Base-by-base conservation (phyloP, 1,284 basidiomycete genomes). In the Cryptococcus neoformans region DNA sequence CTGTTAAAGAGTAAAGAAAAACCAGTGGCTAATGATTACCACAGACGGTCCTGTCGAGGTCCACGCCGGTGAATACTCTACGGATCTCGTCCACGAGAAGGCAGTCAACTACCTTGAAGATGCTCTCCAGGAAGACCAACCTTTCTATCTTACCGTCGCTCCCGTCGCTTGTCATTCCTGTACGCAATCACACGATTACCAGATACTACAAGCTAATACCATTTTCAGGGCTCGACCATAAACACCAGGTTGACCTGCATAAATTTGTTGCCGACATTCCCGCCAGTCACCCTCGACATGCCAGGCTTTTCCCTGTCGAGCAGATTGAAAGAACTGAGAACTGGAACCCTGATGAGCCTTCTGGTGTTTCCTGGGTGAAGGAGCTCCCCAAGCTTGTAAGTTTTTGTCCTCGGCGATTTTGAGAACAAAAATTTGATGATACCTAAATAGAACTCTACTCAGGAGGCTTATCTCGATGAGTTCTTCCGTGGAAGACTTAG, bases 401-500 rank as follows among this genome's bases (percentile, higher is more conserved):
- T 21, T 2, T 21, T 21, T 21, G 21, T 44, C 28, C 17, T 8
- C 12, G 11, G 34, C 17, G 46, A 48, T 9, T 11, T 4, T 21
- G 35, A 16, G 44, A 5, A 7, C 16, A 12, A 12, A 14, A 39
- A 11, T 16, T 16, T 21, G 34, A 17, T 21, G 21, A 21, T 21
- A 21, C 21, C 21, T 21, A 21, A 21, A 21, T 21, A 21, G 21
- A 73, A 75, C 47, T 21, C 44, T 1, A 69, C 69, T 1, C 57
- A 70, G n/a, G 62, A 66, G 40, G 65, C 59, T 38, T 73, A 75
- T 55, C 56, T 70, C n/a, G 72, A 73, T 53, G 66, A 75, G n/a
- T 74, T 68, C 47, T 70, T 72, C 56, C 65, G 72, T 4, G 61
- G 59, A 0, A 59, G 73, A 1, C 51, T 75, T 39, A 59, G 69